Base-by-base conservation (phyloP, 495 filamentous ascomycete genomes). In the Delitschia confertaspora region DNA sequence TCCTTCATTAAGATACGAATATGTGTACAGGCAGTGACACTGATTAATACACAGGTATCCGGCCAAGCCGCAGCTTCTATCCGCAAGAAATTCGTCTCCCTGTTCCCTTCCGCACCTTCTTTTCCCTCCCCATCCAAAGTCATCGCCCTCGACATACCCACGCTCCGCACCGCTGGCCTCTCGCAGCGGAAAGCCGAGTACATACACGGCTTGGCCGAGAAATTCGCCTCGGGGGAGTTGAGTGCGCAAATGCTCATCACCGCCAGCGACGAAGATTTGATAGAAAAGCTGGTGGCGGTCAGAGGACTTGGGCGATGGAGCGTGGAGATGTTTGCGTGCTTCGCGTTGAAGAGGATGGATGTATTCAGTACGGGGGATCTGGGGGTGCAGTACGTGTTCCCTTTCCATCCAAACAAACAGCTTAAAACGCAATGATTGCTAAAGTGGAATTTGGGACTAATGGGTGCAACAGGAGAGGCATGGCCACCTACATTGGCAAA, bases 181-280 rank as follows among this genome's bases (percentile, higher is more conserved):
- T 93, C 85, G 5, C 76, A 83, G 60, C 76, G 91, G 20, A 98
- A 98, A 62, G 91, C 93, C 30, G 93, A 96, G 62, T 98, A 98
- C 63, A 74, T 95, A 27, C 72, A 76, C 32, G 88, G 88, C 0
- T 67, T 98, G 3, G 84, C 88, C 2, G 68, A 83, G 58, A 88
- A 88, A 56, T 95, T 98, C 59, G 65, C 64, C 0, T 66, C 51
- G 26, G 82, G 85, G 18, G 83, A 88, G 52, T 64, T 95, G 14
- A 81, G 75, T 38, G 80, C 83, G 18, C 65, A 73, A 47, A 77
- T 88, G 67, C 70, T 98, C 13, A 70, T 80, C 25, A 69, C 73
- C 22, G 88, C 85, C 5, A 74, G 75, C 30, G 86, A 98, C 65
- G 88, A 93, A 37, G 88, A 94, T 53, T 66, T 98, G 9, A 59